Conservation (phyloP, 768 basidiomycete genomes). For the Amanita pseudoporphyria region DNA sequence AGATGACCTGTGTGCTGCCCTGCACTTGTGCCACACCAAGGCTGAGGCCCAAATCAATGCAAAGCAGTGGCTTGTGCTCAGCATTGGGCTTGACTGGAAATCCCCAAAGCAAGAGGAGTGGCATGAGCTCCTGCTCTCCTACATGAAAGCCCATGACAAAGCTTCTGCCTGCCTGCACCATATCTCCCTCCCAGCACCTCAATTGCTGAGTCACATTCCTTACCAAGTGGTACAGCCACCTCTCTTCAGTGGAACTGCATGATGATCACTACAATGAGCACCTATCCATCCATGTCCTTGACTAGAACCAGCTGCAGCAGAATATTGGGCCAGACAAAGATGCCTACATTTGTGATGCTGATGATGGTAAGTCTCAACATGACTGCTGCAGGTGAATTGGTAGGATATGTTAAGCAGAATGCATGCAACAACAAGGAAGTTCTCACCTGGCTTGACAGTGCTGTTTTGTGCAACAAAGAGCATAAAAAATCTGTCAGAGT, state of each 20-base stretch:
- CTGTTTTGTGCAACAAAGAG: background rate
- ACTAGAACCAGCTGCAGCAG: background rate
- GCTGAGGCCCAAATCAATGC: background rate
- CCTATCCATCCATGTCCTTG: background rate
- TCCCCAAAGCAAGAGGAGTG: background rate
- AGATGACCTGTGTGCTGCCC: background rate
- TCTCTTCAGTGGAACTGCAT: background rate
- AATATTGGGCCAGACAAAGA: background rate
- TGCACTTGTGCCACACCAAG: background rate
- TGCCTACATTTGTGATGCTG: background rate
- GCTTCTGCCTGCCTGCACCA: background rate
- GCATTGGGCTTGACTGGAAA: background rate
- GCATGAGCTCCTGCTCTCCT: background rate
- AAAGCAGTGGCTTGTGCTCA: background rate
- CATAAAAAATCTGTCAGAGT: background rate
- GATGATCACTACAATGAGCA: background rate
- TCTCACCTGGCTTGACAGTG: background rate
- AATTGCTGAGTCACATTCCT: background rate
- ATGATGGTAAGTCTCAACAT: background rate
- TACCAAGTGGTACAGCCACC: background rate
- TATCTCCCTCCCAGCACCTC: background rate
- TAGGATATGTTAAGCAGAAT: background rate
- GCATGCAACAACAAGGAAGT: background rate
- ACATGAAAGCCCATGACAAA: background rate
- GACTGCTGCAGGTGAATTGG: background rate